These are phyloP conservation scores for Brasilioporus rufonigricans DNA, from an alignment of 768 basidiomycete genomes.

Conservation along the genomic window DNA sequence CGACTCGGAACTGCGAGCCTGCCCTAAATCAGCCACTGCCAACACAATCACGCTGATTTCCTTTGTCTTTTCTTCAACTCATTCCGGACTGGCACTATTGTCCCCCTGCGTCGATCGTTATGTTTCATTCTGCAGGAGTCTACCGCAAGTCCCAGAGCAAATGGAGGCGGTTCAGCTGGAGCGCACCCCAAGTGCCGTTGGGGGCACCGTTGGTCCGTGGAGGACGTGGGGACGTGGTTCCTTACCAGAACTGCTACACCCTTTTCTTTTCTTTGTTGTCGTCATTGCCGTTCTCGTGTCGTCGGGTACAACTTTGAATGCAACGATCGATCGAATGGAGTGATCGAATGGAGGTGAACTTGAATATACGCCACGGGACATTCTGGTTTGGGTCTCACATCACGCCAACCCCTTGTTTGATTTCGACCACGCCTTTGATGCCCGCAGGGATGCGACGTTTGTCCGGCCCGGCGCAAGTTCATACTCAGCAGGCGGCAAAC, in stretches of 20 bases:
- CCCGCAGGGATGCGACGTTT: too few species aligned
- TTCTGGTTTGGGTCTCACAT: too few species aligned
- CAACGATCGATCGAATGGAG: background rate
- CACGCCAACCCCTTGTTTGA: too few species aligned
- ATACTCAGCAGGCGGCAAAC: conserved; percentile 18
- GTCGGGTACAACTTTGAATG: background rate
- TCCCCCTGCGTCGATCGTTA: conserved; percentile 28
- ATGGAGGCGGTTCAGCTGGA: conserved; percentile 23
- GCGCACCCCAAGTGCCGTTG: conserved; percentile 20
- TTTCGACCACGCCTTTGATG: too few species aligned
- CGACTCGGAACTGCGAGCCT: too few species aligned
- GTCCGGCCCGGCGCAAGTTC: too few species aligned
- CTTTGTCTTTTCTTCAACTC: conserved; percentile 17
- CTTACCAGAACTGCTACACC: conserved; percentile 35
- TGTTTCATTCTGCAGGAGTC: conserved; percentile 29
- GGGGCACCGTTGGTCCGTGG: background rate
- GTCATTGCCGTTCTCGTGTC: background rate
- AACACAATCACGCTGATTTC: too few species aligned
- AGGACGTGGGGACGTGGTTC: conserved; percentile 23
- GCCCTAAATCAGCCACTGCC: conserved; percentile 18
- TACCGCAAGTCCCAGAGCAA: conserved; percentile 36
- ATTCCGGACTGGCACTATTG: conserved; percentile 39
- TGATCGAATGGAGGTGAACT: background rate
- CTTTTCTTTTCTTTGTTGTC: background rate
- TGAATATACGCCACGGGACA: too few species aligned